Conservation (phyloP, 495 filamentous ascomycete genomes). For the Elaphomyces granulatus region DNA sequence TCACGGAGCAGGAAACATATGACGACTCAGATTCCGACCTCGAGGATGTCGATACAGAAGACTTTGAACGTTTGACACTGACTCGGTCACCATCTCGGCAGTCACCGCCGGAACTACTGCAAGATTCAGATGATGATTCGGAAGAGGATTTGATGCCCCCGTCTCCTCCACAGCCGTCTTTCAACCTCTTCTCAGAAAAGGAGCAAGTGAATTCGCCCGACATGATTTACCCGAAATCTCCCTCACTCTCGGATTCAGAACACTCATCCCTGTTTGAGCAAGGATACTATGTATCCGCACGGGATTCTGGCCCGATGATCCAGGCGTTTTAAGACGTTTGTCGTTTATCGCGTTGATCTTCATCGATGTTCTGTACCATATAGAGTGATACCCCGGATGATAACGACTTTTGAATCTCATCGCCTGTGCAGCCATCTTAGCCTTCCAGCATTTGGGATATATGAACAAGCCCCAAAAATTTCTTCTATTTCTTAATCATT, state of each 20-base stretch:
- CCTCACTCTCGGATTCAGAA: background rate
- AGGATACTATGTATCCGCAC: background rate
- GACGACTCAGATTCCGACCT: constrained; percentile 35
- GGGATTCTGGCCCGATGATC: background rate
- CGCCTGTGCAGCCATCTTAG: background rate
- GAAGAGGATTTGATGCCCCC: constrained; percentile 67
- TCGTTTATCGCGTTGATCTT: background rate
- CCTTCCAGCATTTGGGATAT: background rate
- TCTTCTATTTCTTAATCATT: too few relatives aligned
- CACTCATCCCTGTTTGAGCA: background rate
- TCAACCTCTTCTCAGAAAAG: constrained; percentile 40
- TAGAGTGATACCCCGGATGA: background rate
- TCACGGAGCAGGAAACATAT: constrained; percentile 36
- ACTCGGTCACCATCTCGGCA: constrained; percentile 59
- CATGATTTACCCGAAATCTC: background rate
- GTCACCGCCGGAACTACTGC: constrained; percentile 64
- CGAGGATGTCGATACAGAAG: constrained; percentile 51
- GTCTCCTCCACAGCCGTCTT: constrained; percentile 56
- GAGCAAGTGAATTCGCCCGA: background rate
- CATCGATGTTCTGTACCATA: background rate
- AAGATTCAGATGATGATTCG: constrained; percentile 52
- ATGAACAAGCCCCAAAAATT: too few relatives aligned
- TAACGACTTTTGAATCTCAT: constrained; percentile 2
- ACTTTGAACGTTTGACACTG: constrained; percentile 51
- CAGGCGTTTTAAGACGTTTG: background rate